These are phyloP conservation scores for Rhizoctonia solani DNA, from an alignment of 1,284 basidiomycete genomes.

Conservation along the genomic window DNA sequence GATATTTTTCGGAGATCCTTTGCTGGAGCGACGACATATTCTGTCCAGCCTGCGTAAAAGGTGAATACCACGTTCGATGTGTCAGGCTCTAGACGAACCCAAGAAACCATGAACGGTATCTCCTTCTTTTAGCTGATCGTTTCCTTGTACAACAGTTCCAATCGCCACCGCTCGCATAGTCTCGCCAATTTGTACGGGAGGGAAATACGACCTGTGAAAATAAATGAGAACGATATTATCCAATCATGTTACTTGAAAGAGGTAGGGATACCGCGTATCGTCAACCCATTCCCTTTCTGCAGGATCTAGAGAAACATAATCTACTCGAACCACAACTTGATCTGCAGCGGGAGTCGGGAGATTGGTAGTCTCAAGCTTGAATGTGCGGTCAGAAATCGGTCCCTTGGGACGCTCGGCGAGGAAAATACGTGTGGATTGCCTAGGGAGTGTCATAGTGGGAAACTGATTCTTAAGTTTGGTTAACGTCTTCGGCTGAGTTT, in stretches of 20 bases:
- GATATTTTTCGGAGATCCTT: conserved; percentile 56
- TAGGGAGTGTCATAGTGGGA: too few species aligned
- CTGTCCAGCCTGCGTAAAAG: conserved; percentile 68
- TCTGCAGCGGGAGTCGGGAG: too few species aligned
- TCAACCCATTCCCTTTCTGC: conserved; percentile 84
- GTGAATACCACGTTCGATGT: background rate
- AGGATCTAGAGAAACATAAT: conserved; percentile 79
- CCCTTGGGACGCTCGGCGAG: too few species aligned
- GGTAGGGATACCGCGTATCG: conserved; percentile 49
- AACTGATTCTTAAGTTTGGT: too few species aligned
- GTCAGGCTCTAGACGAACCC: conserved; percentile 53
- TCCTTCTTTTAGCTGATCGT: conserved; percentile 57
- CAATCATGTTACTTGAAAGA: background rate
- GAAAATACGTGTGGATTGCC: too few species aligned
- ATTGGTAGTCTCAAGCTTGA: too few species aligned
- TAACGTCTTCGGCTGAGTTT: too few species aligned
- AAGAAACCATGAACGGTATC: conserved; percentile 62
- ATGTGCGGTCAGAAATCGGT: too few species aligned
- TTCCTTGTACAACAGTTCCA: conserved; percentile 61
- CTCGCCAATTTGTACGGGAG: conserved; percentile 76
- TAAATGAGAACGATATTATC: conserved; percentile 57
- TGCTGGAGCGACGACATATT: conserved; percentile 69
- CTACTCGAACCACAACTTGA: too few species aligned
- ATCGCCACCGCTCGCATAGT: conserved; percentile 75
- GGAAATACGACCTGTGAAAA: conserved; percentile 47